A percentile compares a stretch with the other conserved stretches of the same genome.
Evolutionary conservation across 78 protist species (phyloP).

Genomic region (Creolimax fragrantissima): DNA sequence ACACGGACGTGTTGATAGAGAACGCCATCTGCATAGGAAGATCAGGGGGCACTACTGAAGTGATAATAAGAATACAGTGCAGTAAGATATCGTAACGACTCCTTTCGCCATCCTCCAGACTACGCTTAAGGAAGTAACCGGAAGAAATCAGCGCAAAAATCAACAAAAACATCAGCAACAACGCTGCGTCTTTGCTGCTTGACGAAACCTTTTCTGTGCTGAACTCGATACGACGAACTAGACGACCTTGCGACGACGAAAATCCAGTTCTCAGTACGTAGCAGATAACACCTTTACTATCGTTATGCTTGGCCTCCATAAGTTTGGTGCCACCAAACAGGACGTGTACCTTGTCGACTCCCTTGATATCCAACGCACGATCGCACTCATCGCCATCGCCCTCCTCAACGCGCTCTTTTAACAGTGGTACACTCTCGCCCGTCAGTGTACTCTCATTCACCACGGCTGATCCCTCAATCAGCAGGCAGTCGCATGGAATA

Average conservation of each 20-base stretch:
- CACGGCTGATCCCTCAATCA: slow-evolving; percentile 78
- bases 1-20: not conserved
- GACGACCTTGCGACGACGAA: slow-evolving; percentile 77
- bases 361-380: not conserved
- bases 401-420: slow-evolving; percentile 30
- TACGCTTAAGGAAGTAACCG: slow-evolving; percentile 54
- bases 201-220: slow-evolving; percentile 39
- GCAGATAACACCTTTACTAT: slow-evolving; percentile 38
- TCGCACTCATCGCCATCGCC: not conserved
- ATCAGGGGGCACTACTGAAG: slow-evolving; percentile 98
- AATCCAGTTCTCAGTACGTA: slow-evolving; percentile 83
- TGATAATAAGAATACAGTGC: slow-evolving; percentile 81
- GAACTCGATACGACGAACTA: slow-evolving; percentile 36
- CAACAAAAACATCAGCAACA: slow-evolving; percentile 76
- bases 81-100: slow-evolving; percentile 72
- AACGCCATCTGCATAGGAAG: slow-evolving; percentile 94
- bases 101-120: slow-evolving; percentile 17
- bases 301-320: slow-evolving; percentile 38
- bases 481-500: slow-evolving; percentile 77
- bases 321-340: slow-evolving; percentile 80
- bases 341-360: slow-evolving; percentile 45
- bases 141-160: slow-evolving; percentile 80
- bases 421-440: slow-evolving; percentile 77
- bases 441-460: slow-evolving; percentile 95
- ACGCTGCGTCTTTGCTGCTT: slow-evolving; percentile 60